Evolutionary conservation across 2,329 filamentous ascomycete genomes (phyloP).

Genomic region (Penicillium sp.): DNA sequence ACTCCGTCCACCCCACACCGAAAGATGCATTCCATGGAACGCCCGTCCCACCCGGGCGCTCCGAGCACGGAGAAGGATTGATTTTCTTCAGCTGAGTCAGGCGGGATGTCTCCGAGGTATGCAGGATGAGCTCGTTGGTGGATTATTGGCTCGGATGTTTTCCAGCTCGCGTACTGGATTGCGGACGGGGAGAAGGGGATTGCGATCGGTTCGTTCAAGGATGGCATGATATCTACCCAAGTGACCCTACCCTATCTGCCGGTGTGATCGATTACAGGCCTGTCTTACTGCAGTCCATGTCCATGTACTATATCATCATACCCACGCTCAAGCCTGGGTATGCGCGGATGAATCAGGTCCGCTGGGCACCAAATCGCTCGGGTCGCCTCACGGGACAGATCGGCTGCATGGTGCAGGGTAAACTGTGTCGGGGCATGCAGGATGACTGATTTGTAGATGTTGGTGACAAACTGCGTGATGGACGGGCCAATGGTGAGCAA

Average conservation of each 20-base stretch:
- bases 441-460: slow-evolving; percentile 1
- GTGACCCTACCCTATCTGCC: too few relatives aligned
- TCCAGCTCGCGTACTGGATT: too few relatives aligned
- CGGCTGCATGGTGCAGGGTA: slow-evolving; percentile 3
- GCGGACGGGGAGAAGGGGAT: too few relatives aligned
- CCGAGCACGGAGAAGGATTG: not conserved
- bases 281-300: too few relatives aligned
- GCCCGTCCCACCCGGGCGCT: not conserved
- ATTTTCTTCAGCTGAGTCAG: not conserved
- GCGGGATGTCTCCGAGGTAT: too few relatives aligned
- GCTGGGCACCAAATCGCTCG: not conserved
- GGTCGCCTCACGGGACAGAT: slow-evolving; percentile 2
- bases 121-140: too few relatives aligned
- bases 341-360: not conserved
- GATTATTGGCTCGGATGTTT: too few relatives aligned
- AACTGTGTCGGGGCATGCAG: slow-evolving; percentile 5
- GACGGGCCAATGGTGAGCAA: not conserved
- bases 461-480: not conserved
- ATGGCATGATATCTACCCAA: too few relatives aligned
- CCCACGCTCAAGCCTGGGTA: not conserved
- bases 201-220: too few relatives aligned
- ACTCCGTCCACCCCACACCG: too few relatives aligned
- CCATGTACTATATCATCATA: not conserved
- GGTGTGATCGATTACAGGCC: too few relatives aligned
- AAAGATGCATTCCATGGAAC: not conserved